phyloP scores from a whole-genome alignment of 495 filamentous ascomycete species.

The Lentithecium fluviatile region DNA sequence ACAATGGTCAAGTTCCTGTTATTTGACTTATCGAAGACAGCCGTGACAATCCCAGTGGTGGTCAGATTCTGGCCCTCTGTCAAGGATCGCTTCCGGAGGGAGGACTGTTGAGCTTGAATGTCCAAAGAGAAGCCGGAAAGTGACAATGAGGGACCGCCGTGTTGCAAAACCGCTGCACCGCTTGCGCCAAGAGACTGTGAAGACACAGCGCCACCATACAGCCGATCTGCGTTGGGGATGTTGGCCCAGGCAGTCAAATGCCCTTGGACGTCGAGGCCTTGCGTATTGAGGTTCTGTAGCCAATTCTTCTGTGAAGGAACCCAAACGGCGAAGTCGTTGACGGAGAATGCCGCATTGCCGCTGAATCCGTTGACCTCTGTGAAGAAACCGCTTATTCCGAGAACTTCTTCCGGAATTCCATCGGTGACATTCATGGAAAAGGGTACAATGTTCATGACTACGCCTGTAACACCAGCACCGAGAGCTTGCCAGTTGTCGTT shows the following conservation, averaged over 20 bases:
- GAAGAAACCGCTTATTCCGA: slow-evolving; percentile 82
- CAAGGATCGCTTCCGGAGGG: slow-evolving; percentile 58
- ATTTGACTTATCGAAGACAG: slow-evolving; percentile 68
- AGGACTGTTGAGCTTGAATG: slow-evolving; percentile 49
- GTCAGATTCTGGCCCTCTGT: slow-evolving; percentile 45
- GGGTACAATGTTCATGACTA: slow-evolving; percentile 68
- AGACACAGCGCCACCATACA: slow-evolving; percentile 76
- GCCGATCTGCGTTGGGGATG: slow-evolving; percentile 57
- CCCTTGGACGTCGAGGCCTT: slow-evolving; percentile 66
- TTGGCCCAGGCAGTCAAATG: slow-evolving; percentile 65
- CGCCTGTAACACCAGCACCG: slow-evolving; percentile 82
- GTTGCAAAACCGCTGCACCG: slow-evolving; percentile 64
- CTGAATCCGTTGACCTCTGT: slow-evolving; percentile 65
- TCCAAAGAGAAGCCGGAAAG: slow-evolving; percentile 58
- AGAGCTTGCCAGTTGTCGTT: slow-evolving; percentile 73
- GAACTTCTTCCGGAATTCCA: slow-evolving; percentile 65
- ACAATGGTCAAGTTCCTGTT: slow-evolving; percentile 79
- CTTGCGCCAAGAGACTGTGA: slow-evolving; percentile 66
- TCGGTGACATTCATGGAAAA: slow-evolving; percentile 77
- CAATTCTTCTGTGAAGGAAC: slow-evolving; percentile 86
- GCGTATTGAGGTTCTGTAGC: slow-evolving; percentile 74
- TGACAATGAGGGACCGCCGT: slow-evolving; percentile 49
- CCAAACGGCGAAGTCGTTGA: slow-evolving; percentile 84
- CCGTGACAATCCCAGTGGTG: slow-evolving; percentile 64
- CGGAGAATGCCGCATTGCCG: slow-evolving; percentile 57